Percentiles rank a stretch among this genome's conserved stretches.
Conservation (phyloP, 2,329 filamentous ascomycete species). For the Ploettnerulaceae sp. region DNA sequence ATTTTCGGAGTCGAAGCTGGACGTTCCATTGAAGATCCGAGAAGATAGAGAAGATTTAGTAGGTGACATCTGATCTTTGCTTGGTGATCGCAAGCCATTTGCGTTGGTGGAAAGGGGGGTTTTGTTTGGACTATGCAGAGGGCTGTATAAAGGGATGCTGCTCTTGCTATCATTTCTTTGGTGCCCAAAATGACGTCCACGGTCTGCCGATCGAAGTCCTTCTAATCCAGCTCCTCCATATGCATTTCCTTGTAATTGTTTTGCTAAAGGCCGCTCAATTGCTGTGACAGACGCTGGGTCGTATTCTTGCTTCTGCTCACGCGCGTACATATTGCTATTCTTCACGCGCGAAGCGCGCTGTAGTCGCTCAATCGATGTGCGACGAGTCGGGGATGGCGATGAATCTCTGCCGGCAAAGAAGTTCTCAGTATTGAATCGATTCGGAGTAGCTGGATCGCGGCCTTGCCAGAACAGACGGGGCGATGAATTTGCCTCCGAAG, state of each 20-base stretch:
- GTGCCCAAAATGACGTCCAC: conserved; percentile 40
- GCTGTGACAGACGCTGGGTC: conserved; percentile 73
- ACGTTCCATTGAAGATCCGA: conserved; percentile 54
- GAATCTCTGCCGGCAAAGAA: conserved; percentile 52
- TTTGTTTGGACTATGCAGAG: conserved; percentile 33
- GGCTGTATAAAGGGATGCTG: conserved; percentile 53
- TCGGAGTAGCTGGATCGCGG: conserved; percentile 63
- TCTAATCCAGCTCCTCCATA: conserved; percentile 55
- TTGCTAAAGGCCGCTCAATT: conserved; percentile 77
- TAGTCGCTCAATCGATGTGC: conserved; percentile 90
- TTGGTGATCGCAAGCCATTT: conserved; percentile 44
- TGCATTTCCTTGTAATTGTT: conserved; percentile 66
- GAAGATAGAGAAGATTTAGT: conserved; percentile 84
- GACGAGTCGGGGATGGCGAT: conserved; percentile 62
- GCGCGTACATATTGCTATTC: conserved; percentile 95
- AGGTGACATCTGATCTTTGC: conserved; percentile 70
- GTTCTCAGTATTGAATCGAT: conserved; percentile 66
- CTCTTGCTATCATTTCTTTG: conserved; percentile 54
- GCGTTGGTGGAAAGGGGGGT: conserved; percentile 38
- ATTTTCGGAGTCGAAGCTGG: conserved; percentile 62
- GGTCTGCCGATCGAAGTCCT: conserved; percentile 48
- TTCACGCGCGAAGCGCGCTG: conserved; percentile 93
- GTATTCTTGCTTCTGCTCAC: conserved; percentile 89
- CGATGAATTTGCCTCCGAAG: conserved; percentile 56
- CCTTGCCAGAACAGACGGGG: conserved; percentile 89